Evolutionary conservation across 2,329 filamentous ascomycete genomes (phyloP), one percentile per base, ranked within the genome.

Genomic region (Aspergillus piperis): DNA sequence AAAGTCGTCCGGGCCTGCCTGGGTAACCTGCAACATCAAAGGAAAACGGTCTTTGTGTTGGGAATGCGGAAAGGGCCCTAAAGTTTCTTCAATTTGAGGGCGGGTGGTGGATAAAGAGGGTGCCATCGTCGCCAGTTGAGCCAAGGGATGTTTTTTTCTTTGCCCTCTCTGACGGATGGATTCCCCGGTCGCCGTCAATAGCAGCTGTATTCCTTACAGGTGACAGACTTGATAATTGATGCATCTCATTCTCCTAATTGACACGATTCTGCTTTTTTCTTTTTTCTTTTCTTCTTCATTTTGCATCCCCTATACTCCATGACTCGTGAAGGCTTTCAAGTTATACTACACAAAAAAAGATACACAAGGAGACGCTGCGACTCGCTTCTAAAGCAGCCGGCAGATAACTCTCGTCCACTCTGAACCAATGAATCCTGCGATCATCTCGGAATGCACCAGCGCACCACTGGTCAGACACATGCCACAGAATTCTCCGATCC

Each of bases 381-480:
- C 47, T 17, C 47, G 47, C 23, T 49, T 27, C 47, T 49, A 15
- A 49, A 49, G 47, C 47, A 32, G 23, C 47, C n/a, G 25, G 23
- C 47, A 27, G 47, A 50, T 32, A 17, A 19, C n/a, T 50, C n/a
- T 50, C 47, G 47, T 50, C 47, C 25, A 10, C 27, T 30, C 47
- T 17, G 47, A 50, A 17, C 47, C 47, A 50, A 50, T 50, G 47
- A 17, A 32, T 50, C 47, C 47, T 50, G 47, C 47, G 47, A 32
- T 50, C 47, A 32, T 19, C 25, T 55, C 39, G 53, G 53, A 55
- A 47, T 55, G 39, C 39, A 47, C 53, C 53, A 32, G 53, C 39
- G 30, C 23, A 27, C 32, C 6, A 44, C 39, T 36, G n/a, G 39
- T 32, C 39, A 55, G 53, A 42, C 41, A 44, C 41, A 55, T 44